Evolutionary conservation across 1,139 yeast genomes (phyloP).

Genomic region (Meyerozyma sp.): DNA sequence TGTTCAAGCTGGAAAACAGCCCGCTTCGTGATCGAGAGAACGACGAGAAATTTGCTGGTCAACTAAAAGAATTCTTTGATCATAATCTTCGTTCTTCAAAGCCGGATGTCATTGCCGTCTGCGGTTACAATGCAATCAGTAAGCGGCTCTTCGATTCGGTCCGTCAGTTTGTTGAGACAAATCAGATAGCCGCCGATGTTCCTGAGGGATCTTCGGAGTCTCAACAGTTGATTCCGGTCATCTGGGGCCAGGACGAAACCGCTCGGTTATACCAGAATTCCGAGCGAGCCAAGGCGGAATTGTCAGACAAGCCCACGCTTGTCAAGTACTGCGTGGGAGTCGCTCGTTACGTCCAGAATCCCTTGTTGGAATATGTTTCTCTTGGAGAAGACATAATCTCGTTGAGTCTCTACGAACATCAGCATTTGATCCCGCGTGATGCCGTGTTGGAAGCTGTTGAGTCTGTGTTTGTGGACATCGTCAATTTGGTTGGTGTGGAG

Average conservation of each 20-base stretch:
- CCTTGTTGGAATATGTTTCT: conserved; percentile 81
- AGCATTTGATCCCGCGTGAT: conserved; percentile 64
- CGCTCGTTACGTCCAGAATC: conserved; percentile 88
- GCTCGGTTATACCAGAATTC: conserved; percentile 87
- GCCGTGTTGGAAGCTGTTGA: conserved; percentile 63
- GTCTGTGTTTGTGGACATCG: conserved; percentile 82
- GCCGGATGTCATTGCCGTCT: conserved; percentile 87
- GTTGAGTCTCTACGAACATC: conserved; percentile 70
- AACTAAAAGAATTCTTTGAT: conserved; percentile 39
- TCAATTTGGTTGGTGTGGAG: conserved; percentile 88
- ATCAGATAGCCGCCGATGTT: conserved; percentile 51
- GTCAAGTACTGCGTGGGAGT: conserved; percentile 85
- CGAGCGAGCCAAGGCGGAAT: conserved; percentile 67
- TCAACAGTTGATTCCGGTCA: conserved; percentile 48
- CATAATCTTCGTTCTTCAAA: conserved; percentile 29
- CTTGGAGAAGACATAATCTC: conserved; percentile 70
- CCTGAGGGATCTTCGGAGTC: conserved; percentile 34
- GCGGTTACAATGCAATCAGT: conserved; percentile 80
- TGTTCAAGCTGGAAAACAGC: conserved; percentile 70
- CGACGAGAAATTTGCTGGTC: conserved; percentile 52
- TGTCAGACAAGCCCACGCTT: conserved; percentile 80
- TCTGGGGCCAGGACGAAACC: conserved; percentile 91
- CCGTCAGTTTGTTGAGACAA: conserved; percentile 50
- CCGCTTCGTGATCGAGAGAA: conserved; percentile 56
- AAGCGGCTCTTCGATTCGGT: conserved; percentile 57